Percentiles rank a stretch among this genome's conserved stretches.
Evolutionary conservation across 208 protist genomes (phyloP).

Genomic region (Leishmania tarentolae): DNA sequence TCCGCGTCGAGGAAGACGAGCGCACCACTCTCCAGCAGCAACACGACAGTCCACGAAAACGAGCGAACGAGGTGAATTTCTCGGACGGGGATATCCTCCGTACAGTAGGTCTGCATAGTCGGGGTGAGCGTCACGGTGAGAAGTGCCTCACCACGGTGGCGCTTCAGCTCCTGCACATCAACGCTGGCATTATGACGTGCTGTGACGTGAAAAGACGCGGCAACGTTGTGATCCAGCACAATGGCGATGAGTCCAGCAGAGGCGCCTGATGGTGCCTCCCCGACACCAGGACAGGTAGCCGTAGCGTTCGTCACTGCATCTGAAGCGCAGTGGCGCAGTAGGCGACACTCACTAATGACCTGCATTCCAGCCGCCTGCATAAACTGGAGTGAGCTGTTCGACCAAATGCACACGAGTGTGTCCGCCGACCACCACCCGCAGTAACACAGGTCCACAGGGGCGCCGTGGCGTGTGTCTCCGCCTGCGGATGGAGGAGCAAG

Average conservation of each 20-base stretch:
- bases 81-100: conserved; percentile 60
- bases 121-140: conserved; percentile 10
- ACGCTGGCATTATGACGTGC: background rate
- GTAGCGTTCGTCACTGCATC: conserved; percentile 26
- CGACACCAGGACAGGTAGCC: conserved; percentile 11
- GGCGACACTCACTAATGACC: conserved; percentile 14
- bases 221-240: conserved; percentile 50
- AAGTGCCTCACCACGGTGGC: conserved; percentile 10
- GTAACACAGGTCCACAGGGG: conserved; percentile 24
- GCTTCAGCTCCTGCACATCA: conserved; percentile 11
- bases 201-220: conserved; percentile 43
- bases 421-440: conserved; percentile 53
- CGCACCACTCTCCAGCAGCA: conserved; percentile 75
- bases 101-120: conserved; percentile 36
- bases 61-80: conserved; percentile 54
- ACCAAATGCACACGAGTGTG: conserved; percentile 55
- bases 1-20: conserved; percentile 64
- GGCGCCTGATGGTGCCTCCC: background rate
- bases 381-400: conserved; percentile 50
- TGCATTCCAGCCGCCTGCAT: conserved; percentile 4
- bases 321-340: conserved; percentile 25
- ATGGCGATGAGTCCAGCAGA: conserved; percentile 42
- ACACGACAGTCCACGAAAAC: conserved; percentile 49
- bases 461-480: background rate
- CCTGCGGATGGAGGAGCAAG: conserved; percentile 13